Evolutionary conservation across 129 eudicot genomes (phyloP).

Genomic region (Silybum marianum): DNA sequence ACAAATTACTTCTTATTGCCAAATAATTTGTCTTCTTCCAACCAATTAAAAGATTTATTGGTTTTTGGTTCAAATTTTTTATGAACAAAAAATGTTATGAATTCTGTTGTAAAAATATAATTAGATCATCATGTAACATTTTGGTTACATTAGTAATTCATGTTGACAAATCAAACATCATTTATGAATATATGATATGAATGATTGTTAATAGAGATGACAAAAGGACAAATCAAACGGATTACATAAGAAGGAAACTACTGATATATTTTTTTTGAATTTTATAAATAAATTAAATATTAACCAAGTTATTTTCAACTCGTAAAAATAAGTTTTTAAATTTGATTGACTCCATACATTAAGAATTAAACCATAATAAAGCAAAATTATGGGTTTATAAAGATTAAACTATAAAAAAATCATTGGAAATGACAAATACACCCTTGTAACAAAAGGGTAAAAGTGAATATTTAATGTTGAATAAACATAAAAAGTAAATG

Average conservation of each 20-base stretch:
- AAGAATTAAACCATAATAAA: too few species aligned
- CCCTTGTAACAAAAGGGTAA: not conserved
- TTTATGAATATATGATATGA: not conserved
- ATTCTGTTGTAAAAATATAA: not conserved
- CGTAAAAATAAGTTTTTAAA: too few species aligned
- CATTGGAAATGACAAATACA: not conserved
- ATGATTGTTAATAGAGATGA: not conserved
- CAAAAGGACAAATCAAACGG: not conserved
- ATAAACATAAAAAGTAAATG: not conserved
- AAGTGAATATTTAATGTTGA: not conserved
- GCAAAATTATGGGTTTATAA: not conserved
- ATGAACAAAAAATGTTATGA: slow-evolving; percentile 1
- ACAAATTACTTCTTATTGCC: slow-evolving; percentile 20
- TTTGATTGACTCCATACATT: too few species aligned
- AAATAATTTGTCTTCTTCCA: slow-evolving; percentile 24
- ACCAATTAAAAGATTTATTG: not conserved
- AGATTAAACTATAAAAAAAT: not conserved
- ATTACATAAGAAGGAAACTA: too few species aligned
- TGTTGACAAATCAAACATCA: too few species aligned
- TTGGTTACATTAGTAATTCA: not conserved
- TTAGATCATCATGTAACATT: not conserved
- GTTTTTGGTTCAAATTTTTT: not conserved
- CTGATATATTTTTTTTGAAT: too few species aligned
- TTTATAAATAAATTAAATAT: too few species aligned
- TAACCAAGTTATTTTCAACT: too few species aligned